These are phyloP conservation scores for Arachis stenosperma DNA, from an alignment of 306 rosid species.

Conservation along the genomic window DNA sequence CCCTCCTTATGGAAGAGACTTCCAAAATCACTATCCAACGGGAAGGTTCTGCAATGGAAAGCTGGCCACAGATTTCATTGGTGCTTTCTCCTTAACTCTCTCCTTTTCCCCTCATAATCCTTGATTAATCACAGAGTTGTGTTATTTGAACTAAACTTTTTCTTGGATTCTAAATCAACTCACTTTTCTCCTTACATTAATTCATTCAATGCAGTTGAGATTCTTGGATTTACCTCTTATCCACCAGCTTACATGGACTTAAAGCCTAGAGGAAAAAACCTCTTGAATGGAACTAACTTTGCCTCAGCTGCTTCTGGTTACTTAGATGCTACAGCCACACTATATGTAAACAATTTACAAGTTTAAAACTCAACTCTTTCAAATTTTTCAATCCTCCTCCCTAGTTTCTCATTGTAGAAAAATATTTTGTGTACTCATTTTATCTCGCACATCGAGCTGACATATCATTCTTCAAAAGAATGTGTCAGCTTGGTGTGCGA, in stretches of 20 bases:
- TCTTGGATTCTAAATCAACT: not conserved
- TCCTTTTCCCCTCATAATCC: too few species aligned
- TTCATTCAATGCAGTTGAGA: slow-evolving; percentile 45
- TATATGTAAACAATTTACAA: slow-evolving; percentile 49
- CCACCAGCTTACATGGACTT: slow-evolving; percentile 48
- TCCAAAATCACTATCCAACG: slow-evolving; percentile 50
- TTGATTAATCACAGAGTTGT: not conserved
- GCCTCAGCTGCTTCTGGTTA: slow-evolving; percentile 79
- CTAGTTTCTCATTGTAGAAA: not conserved
- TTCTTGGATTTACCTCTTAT: slow-evolving; percentile 46
- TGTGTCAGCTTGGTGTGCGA: too few species aligned
- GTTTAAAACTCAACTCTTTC: not conserved
- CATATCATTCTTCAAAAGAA: too few species aligned
- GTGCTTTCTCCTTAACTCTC: slow-evolving; percentile 29
- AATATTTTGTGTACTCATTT: too few species aligned
- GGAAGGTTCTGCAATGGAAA: slow-evolving; percentile 83
- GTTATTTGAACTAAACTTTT: slow-evolving; percentile 4
- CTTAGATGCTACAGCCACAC: slow-evolving; percentile 52
- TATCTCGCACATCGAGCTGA: too few species aligned
- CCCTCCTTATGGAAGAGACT: slow-evolving; percentile 81
- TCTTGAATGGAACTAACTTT: slow-evolving; percentile 54
- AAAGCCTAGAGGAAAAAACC: slow-evolving; percentile 36
- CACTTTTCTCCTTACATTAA: not conserved
- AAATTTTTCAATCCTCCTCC: not conserved
- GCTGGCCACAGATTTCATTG: slow-evolving; percentile 63